Conservation (phyloP, 306 rosid species). For the Cucumis sativus region DNA sequence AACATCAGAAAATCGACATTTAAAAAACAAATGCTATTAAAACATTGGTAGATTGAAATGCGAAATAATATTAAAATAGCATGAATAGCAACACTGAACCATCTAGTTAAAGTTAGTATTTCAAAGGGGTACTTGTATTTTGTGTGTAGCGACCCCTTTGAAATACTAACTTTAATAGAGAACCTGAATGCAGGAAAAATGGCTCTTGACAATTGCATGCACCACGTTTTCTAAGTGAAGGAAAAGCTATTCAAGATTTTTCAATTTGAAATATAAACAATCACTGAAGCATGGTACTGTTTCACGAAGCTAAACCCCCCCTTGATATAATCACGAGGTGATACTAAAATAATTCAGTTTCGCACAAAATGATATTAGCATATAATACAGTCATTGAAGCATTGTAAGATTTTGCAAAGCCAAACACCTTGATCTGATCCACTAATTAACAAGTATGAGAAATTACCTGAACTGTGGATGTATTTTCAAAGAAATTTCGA, state of each 20-base stretch:
- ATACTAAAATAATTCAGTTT: neutral
- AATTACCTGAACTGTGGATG: constrained; percentile 63
- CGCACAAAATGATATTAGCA: neutral
- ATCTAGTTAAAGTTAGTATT: neutral
- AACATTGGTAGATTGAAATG: neutral
- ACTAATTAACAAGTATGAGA: neutral
- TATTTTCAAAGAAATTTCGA: constrained; percentile 87
- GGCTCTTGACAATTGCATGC: neutral
- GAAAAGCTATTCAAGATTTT: neutral
- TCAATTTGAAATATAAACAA: neutral
- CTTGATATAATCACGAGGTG: neutral
- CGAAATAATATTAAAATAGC: neutral
- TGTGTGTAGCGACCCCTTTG: no score
- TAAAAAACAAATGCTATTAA: neutral
- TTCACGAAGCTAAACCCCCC: neutral
- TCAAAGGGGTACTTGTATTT: neutral
- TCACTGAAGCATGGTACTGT: neutral
- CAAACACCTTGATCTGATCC: neutral
- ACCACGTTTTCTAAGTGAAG: neutral
- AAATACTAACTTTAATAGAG: neutral
- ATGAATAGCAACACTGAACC: neutral
- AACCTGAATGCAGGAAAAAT: neutral
- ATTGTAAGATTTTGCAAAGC: neutral
- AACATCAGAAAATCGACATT: neutral
- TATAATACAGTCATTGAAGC: neutral